Evolutionary conservation across 495 filamentous ascomycete species (phyloP).

Genomic region (Aspergillus kassunensis): DNA sequence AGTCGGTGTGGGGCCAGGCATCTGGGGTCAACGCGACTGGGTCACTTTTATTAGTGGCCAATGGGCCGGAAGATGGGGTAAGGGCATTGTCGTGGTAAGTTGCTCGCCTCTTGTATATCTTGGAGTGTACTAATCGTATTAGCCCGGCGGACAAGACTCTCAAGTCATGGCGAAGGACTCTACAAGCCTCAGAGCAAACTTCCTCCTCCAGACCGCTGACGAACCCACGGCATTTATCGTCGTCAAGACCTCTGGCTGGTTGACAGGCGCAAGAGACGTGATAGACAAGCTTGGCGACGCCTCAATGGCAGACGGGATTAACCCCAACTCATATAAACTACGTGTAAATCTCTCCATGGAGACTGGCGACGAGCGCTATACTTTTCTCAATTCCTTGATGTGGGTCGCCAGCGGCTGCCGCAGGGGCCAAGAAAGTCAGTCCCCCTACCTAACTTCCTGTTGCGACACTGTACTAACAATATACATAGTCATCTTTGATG

Average conservation of each 20-base stretch:
- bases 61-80: slow-evolving; percentile 59
- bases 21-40: slow-evolving; percentile 57
- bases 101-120: not conserved
- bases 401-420: slow-evolving; percentile 59
- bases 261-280: slow-evolving; percentile 54
- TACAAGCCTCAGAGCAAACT: slow-evolving; percentile 50
- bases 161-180: slow-evolving; percentile 55
- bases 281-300: slow-evolving; percentile 55
- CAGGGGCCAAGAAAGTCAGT: slow-evolving; percentile 52
- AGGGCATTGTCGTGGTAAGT: slow-evolving; percentile 56
- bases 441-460: not conserved
- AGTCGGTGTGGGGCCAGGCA: slow-evolving; percentile 47
- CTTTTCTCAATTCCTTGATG: slow-evolving; percentile 59
- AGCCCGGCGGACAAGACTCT: slow-evolving; percentile 60
- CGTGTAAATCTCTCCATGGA: slow-evolving; percentile 57
- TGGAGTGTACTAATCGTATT: slow-evolving; percentile 1
- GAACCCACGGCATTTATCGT: slow-evolving; percentile 58
- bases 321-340: slow-evolving; percentile 55
- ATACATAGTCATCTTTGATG: slow-evolving; percentile 41
- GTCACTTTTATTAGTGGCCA: slow-evolving; percentile 54
- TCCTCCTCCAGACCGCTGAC: slow-evolving; percentile 55
- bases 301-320: slow-evolving; percentile 45
- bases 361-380: slow-evolving; percentile 57
- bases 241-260: slow-evolving; percentile 54
- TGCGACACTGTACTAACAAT: not conserved